Percentiles rank a stretch among this genome's conserved stretches.
Evolutionary conservation across 345 rosid genomes (phyloP).

Genomic region (Bretschneidera sinensis): DNA sequence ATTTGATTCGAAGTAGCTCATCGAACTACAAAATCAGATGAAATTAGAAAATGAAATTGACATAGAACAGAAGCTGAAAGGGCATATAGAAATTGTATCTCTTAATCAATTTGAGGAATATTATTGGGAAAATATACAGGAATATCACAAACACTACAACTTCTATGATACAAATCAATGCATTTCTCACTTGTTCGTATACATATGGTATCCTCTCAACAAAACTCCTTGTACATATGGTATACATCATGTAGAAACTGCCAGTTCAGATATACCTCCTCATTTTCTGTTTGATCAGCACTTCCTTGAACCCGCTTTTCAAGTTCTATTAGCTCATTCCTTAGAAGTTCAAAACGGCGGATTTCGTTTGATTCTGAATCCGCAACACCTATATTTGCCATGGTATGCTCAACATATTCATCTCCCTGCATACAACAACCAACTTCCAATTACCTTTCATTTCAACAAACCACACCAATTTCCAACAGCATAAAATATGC

Average conservation of each 20-base stretch:
- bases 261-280: slow-evolving; percentile 45
- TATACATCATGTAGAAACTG: slow-evolving; percentile 5
- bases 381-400: slow-evolving; percentile 26
- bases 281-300: slow-evolving; percentile 57
- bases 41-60: too few relatives aligned
- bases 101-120: too few relatives aligned
- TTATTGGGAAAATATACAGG: too few relatives aligned
- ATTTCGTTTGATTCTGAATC: slow-evolving; percentile 63
- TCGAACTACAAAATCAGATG: too few relatives aligned
- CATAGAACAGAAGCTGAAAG: not conserved
- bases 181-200: not conserved
- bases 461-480: slow-evolving; percentile 6
- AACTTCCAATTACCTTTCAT: slow-evolving; percentile 10
- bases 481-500: slow-evolving; percentile 1
- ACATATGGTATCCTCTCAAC: not conserved
- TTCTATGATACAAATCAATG: too few relatives aligned
- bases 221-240: not conserved
- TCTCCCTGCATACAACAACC: slow-evolving; percentile 47
- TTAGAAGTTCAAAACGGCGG: slow-evolving; percentile 66
- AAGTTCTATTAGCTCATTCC: slow-evolving; percentile 88
- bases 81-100: not conserved
- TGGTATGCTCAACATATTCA: slow-evolving; percentile 29
- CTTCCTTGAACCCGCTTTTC: slow-evolving; percentile 82
- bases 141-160: too few relatives aligned
- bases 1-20: not conserved